These are phyloP conservation scores for Melampsora occidentalis DNA, from an alignment of 1,284 basidiomycete species.

Conservation along the genomic window DNA sequence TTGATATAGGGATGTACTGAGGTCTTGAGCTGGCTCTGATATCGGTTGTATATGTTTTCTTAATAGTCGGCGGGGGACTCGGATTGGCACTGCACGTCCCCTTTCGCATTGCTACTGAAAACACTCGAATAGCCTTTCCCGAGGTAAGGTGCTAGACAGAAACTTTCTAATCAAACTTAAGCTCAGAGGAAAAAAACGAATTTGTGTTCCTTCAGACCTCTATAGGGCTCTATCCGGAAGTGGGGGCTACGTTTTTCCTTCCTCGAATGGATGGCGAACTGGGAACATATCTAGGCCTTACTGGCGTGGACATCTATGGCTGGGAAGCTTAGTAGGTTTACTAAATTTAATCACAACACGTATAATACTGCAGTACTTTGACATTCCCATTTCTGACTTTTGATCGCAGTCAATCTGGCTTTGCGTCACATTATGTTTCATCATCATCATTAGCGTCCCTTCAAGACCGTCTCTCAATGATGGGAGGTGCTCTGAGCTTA, in stretches of 20 bases:
- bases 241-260: conserved; percentile 86
- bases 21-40: too few species aligned
- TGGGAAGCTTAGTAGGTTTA: conserved; percentile 74
- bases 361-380: conserved; percentile 37
- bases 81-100: conserved; percentile 83
- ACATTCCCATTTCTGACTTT: conserved; percentile 7
- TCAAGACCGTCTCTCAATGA: conserved; percentile 54
- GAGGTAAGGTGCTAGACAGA: conserved; percentile 56
- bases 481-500: conserved; percentile 55
- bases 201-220: conserved; percentile 46
- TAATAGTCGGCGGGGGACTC: conserved; percentile 94
- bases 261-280: conserved; percentile 84
- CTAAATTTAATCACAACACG: conserved; percentile 42
- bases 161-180: background rate
- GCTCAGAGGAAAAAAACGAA: too few species aligned
- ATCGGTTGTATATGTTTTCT: too few species aligned
- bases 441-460: conserved; percentile 70
- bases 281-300: conserved; percentile 90
- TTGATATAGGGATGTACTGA: too few species aligned
- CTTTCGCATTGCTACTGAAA: conserved; percentile 91
- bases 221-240: conserved; percentile 69
- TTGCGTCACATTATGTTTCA: conserved; percentile 86
- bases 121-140: conserved; percentile 92
- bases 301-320: conserved; percentile 69
- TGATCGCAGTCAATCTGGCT: conserved; percentile 69